Base-by-base conservation (phyloP, 768 basidiomycete genomes). In the Tylopilus subfusipes region DNA sequence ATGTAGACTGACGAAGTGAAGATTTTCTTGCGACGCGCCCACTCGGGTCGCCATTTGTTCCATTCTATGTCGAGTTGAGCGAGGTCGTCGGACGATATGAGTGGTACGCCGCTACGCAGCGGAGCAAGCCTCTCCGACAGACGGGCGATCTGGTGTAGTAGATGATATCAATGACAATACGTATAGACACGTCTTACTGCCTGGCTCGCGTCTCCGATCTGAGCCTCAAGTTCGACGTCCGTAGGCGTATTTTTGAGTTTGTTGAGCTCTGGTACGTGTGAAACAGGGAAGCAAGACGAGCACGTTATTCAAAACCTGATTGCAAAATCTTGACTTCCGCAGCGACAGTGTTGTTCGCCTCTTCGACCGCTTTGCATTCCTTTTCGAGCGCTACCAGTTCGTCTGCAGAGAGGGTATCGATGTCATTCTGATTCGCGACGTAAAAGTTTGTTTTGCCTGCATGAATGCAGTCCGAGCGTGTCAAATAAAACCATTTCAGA, bases 391-490 rank as follows among this genome's bases (percentile, higher is more conserved):
- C 70, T 13, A 80, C 72, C 25, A 92, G 73, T 52, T 84, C 80
- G 44, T 83, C 82, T 0, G 80, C 68, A 6, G 85, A 80, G 50
- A 92, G 76, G 22, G 82, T 76, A 27, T 85, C 81, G 49, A 91
- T 76, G 25, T 82, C 83, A 18, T 79, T 78, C 72, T 96, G 88
- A 58, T 93, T 93, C 33, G 83, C 83, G 13, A 94, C 91, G 63
- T 92, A 97, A 68, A 95, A 88, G 0, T 85, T 85, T 3, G 84
- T 87, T 70, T 97, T 93, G 11, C 89, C 90, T 93, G 11, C 42
- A 45, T 42, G 25, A 19, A 47, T 6, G 18, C 12, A 21, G 40
- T 50, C 36, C 36, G 18, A 19, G 43, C 42, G 12, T 25, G 42
- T 19, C 25, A 18, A 2, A 6, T 10, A 34, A 19, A 19, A 44